Evolutionary conservation across 2,329 filamentous ascomycete genomes (phyloP), one percentile per base, ranked within the genome.

Genomic region (Paecilomyces sp.): DNA sequence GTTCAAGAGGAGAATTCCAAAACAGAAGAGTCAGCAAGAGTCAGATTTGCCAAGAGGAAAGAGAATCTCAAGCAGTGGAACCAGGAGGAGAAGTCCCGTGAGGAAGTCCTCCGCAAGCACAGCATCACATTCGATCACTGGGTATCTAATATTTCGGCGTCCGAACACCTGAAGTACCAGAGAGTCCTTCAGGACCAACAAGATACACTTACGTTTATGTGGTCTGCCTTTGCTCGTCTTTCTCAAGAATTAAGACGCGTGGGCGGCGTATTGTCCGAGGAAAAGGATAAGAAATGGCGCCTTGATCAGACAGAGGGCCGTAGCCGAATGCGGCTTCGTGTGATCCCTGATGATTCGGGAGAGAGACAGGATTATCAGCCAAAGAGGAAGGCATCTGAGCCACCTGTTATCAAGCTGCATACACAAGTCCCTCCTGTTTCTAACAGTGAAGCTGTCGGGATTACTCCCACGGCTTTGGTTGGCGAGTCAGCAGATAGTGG

Each of bases 231-330:
- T 70, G 83, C 84, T 4, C 91, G 88, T 69, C 88, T 97, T 76
- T 87, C 93, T 60, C 82, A 88, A 58, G 88, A 93, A 60, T 78
- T 97, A 59, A 84, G 84, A 63, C 85, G 92, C 22, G 90, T 92
- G 1, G 91, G 91, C 28, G 92, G 90, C 1, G 82, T 97, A 0
- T 89, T 96, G 61, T 86, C 88, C 57, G 84, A 88, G 41, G 79
- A 83, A 0, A 79, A 81, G 2, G 73, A 83, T 1, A 80, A 81
- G 0, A 95, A 89, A 72, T 99, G 93, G 93, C 92, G 93, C 67
- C 83, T 99, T 13, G 94, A 99, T 70, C 88, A 95, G 67, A 97
- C 94, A 0, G 94, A 99, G 77, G 93, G 94, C 11, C 88, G 92
- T 11, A 96, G 97, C 72, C 88, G 95, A 18, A 97, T 97, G 91